phyloP scores from a whole-genome alignment of 345 rosid genomes.

The Chamaenerion angustifolium region DNA sequence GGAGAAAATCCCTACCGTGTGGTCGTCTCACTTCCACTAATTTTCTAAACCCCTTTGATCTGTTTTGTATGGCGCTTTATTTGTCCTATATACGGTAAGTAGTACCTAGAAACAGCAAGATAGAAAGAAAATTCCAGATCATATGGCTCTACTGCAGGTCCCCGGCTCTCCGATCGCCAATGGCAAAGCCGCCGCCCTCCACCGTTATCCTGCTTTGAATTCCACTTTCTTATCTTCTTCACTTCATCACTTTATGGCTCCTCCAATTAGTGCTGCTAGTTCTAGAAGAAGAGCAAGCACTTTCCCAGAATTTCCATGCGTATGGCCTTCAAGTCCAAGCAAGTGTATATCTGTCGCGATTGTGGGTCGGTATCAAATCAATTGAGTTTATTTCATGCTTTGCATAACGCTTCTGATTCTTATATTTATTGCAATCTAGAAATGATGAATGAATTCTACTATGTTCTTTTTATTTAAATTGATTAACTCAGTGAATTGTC shows the following conservation, averaged over 20 bases:
- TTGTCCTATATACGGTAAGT: background rate
- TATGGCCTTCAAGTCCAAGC: conserved; percentile 39
- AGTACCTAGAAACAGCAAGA: background rate
- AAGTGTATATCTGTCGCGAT: too few relatives aligned
- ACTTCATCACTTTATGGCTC: conserved; percentile 1
- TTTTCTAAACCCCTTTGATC: background rate
- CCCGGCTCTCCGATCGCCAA: background rate
- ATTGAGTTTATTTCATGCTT: too few relatives aligned
- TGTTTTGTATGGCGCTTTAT: background rate
- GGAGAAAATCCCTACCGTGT: background rate
- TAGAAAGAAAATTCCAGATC: background rate
- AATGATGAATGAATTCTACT: too few relatives aligned
- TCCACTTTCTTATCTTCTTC: conserved; percentile 1
- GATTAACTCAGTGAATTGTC: too few relatives aligned
- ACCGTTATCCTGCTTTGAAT: background rate
- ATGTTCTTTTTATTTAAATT: too few relatives aligned
- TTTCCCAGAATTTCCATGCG: conserved; percentile 69
- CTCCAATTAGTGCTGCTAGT: background rate
- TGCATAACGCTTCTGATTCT: too few relatives aligned
- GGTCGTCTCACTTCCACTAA: conserved; percentile 1
- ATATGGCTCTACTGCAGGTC: conserved; percentile 4
- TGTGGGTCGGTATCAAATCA: too few relatives aligned
- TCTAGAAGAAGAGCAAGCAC: conserved; percentile 8
- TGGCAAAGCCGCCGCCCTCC: background rate
- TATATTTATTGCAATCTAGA: too few relatives aligned